Conservation (phyloP, 805 yeast species). For the Metschnikowia drakensbergensis region DNA sequence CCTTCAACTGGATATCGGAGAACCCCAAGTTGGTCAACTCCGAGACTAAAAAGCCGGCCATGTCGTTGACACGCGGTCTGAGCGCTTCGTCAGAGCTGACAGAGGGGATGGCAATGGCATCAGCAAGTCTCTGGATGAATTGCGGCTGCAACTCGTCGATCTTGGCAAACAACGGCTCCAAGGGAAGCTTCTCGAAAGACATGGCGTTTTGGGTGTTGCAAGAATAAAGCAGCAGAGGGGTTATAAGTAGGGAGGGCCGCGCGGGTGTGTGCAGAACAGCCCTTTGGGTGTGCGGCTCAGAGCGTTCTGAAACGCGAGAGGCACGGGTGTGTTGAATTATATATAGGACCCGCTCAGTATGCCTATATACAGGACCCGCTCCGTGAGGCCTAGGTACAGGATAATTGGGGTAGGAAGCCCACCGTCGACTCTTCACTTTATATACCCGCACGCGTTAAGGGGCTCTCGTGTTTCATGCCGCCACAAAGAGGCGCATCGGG, state of each 20-base stretch:
- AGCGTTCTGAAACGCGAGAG: background rate
- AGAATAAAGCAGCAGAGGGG: too few relatives aligned
- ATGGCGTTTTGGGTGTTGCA: slow-evolving; percentile 15
- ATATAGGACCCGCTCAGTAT: too few relatives aligned
- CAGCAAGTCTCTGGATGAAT: slow-evolving; percentile 65
- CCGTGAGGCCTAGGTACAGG: too few relatives aligned
- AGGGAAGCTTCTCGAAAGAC: slow-evolving; percentile 39
- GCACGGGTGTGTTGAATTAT: too few relatives aligned
- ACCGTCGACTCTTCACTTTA: too few relatives aligned
- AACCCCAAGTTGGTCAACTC: slow-evolving; percentile 76
- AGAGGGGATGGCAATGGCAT: slow-evolving; percentile 93
- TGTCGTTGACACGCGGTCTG: slow-evolving; percentile 84
- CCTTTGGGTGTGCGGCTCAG: background rate
- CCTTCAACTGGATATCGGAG: slow-evolving; percentile 73
- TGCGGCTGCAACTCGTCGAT: slow-evolving; percentile 72
- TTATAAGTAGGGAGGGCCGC: background rate
- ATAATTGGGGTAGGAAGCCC: too few relatives aligned
- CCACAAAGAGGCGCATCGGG: too few relatives aligned
- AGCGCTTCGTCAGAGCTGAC: slow-evolving; percentile 87
- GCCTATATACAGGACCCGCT: too few relatives aligned
- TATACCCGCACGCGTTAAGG: too few relatives aligned
- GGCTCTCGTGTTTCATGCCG: too few relatives aligned
- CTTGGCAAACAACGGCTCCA: slow-evolving; percentile 51
- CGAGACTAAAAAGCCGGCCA: slow-evolving; percentile 75
- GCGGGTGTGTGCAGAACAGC: background rate